phyloP scores from a whole-genome alignment of 768 basidiomycete genomes.

The Kwoniella mangroviensis region DNA sequence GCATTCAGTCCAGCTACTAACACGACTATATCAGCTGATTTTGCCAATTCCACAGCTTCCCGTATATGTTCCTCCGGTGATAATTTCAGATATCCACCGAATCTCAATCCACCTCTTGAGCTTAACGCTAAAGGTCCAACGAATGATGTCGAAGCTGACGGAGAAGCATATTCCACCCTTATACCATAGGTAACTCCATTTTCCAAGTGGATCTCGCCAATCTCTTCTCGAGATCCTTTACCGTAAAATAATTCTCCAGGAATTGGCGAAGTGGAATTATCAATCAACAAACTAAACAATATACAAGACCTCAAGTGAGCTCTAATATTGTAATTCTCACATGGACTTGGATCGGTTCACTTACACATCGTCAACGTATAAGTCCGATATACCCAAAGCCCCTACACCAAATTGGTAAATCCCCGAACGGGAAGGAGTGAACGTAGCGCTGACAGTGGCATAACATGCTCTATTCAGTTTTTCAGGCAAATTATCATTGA shows the following conservation, averaged over 20 bases:
- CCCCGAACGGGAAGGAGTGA: slow-evolving; percentile 32
- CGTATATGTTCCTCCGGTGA: slow-evolving; percentile 43
- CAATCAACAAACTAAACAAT: slow-evolving; percentile 19
- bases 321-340: slow-evolving; percentile 1
- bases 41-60: slow-evolving; percentile 55
- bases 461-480: slow-evolving; percentile 48
- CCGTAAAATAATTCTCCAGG: slow-evolving; percentile 33
- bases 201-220: slow-evolving; percentile 19
- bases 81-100: slow-evolving; percentile 31
- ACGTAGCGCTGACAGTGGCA: slow-evolving; percentile 64
- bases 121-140: slow-evolving; percentile 25
- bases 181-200: slow-evolving; percentile 28
- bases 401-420: slow-evolving; percentile 30
- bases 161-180: slow-evolving; percentile 38
- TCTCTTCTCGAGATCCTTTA: slow-evolving; percentile 29
- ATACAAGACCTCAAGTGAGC: background rate
- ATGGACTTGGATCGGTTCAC: background rate
- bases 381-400: slow-evolving; percentile 29
- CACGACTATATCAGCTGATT: slow-evolving; percentile 60
- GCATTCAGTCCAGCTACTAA: slow-evolving; percentile 4
- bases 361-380: slow-evolving; percentile 37
- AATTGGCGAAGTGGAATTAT: slow-evolving; percentile 38
- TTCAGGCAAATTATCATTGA: slow-evolving; percentile 37
- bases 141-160: slow-evolving; percentile 35
- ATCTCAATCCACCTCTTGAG: slow-evolving; percentile 35